Evolutionary conservation across 2,329 filamentous ascomycete genomes (phyloP), one percentile per base, ranked within the genome.

Genomic region (Colletotrichum agaves): DNA sequence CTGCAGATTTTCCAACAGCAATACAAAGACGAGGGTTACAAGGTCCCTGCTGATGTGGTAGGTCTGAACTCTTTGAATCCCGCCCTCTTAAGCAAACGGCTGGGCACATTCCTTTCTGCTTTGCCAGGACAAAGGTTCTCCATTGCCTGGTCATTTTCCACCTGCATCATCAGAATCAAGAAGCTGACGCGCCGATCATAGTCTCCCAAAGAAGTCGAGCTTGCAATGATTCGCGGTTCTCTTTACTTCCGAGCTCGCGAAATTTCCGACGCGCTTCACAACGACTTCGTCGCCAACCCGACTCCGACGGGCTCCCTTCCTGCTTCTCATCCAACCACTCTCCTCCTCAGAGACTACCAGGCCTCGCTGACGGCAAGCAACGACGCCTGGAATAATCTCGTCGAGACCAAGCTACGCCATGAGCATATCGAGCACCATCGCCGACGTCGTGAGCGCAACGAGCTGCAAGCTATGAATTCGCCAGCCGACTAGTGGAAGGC

Each of bases 221-320:
- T 63, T 3, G n/a, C 31, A 1, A 63, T 63, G 21, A 27, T 37
- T 5, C 43, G 61, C 43, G 23, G 43, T n/a, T 41, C 52, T 5
- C 33, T 63, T n/a, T 35, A 58, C 43, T 33, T 57, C 13, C 21
- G 43, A 7, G 21, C 23, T 35, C 41, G 35, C 33, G 43, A 49
- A 7, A 63, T 63, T n/a, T 27, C 31, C 5, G 5, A 31, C 8
- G n/a, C 23, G n/a, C 41, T 63, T 21, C 31, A 31, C 43, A n/a
- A 35, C 12, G 21, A 46, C 43, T 63, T 58, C 37, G 52, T 56
- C 35, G 52, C 52, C 33, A 58, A 17, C 33, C 15, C 33, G 4
- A 10, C 21, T 2, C 15, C 50, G 3, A 47, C 52, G 12, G 8
- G 19, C 33, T 12, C 17, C 12, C 23, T 58, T 2, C 12, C 15